Conservation (phyloP, 306 rosid genomes). For the Casuarina glauca region DNA sequence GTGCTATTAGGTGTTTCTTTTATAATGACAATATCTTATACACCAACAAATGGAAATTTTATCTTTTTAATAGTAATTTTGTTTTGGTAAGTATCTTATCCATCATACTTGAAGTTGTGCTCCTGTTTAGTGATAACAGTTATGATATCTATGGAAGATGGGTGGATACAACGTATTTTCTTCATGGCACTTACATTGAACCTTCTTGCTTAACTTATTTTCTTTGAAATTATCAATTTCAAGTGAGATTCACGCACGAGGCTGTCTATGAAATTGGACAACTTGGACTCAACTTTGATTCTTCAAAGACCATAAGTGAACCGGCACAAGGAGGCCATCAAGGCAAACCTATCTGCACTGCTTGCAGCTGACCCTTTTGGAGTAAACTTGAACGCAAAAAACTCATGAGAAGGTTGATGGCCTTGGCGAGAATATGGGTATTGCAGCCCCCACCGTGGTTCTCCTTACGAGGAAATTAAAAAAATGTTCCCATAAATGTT, state of each 20-base stretch:
- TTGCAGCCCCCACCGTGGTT: constrained; percentile 95
- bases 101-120: constrained; percentile 3
- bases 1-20: too few relatives aligned
- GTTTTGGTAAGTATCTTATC: background rate
- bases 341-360: constrained; percentile 77
- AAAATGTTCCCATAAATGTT: background rate
- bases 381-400: constrained; percentile 90
- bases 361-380: constrained; percentile 85
- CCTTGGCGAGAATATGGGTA: constrained; percentile 92
- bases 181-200: too few relatives aligned
- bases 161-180: too few relatives aligned
- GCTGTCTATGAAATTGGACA: constrained; percentile 95
- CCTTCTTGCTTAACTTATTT: constrained; percentile 15
- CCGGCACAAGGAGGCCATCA: constrained; percentile 89
- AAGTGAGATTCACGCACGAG: constrained; percentile 89
- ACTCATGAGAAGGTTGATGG: constrained; percentile 98
- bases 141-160: constrained; percentile 11
- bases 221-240: constrained; percentile 28
- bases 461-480: constrained; percentile 86
- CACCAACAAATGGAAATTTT: background rate
- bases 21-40: too few relatives aligned
- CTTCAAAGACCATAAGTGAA: constrained; percentile 98
- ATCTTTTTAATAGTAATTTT: background rate
- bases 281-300: constrained; percentile 89
- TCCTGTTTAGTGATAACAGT: too few relatives aligned